Conservation (phyloP, 306 rosid species). For the Cicer cuneatum region DNA sequence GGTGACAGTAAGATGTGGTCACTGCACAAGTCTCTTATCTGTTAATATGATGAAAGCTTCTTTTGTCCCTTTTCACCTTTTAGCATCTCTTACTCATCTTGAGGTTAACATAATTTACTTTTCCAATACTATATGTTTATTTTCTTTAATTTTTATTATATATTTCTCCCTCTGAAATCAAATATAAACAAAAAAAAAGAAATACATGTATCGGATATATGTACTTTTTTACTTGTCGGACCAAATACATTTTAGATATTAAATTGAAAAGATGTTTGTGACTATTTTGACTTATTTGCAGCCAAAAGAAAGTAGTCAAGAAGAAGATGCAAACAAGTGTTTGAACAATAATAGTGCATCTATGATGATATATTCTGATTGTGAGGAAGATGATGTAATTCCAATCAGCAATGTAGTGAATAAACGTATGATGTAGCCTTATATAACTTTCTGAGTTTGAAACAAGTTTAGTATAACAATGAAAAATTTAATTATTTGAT, state of each 20-base stretch:
- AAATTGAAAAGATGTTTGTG: neutral
- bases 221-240: no score
- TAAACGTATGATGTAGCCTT: slow-evolving; percentile 72
- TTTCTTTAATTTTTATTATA: neutral
- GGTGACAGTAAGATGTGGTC: slow-evolving; percentile 94
- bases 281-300: slow-evolving; percentile 42
- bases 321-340: slow-evolving; percentile 57
- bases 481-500: slow-evolving; percentile 5
- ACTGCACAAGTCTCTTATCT: slow-evolving; percentile 83
- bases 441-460: neutral
- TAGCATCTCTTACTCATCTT: slow-evolving; percentile 67
- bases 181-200: no score
- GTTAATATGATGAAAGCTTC: slow-evolving; percentile 90
- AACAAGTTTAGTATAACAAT: neutral
- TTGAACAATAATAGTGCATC: slow-evolving; percentile 50
- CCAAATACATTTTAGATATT: no score
- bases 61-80: slow-evolving; percentile 79
- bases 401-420: slow-evolving; percentile 63
- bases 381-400: slow-evolving; percentile 67
- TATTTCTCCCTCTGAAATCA: no score
- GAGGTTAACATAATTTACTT: slow-evolving; percentile 45
- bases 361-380: slow-evolving; percentile 61
- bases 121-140: slow-evolving; percentile 10
- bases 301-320: slow-evolving; percentile 58
- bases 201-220: no score